A percentile compares a stretch with the other conserved stretches of the same genome.
Evolutionary conservation across 371 early-diverging fungal species (phyloP).

Genomic region (Parasitella parasitica): DNA sequence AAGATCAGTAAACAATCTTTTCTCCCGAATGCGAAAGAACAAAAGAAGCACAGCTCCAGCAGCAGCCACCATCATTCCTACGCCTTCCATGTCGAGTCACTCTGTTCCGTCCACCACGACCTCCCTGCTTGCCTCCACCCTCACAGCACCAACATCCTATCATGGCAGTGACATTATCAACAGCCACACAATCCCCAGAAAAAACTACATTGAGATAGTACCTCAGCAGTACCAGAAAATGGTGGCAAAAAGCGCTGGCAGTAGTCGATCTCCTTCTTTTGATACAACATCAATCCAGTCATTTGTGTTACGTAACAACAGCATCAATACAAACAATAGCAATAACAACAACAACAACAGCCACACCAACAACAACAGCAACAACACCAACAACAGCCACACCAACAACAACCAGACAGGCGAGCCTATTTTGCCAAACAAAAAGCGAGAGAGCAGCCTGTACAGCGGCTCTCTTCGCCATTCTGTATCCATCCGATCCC

Average conservation of each 20-base stretch:
- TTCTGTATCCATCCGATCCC: conserved; percentile 29
- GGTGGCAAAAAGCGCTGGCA: conserved; percentile 15
- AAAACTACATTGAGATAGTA: conserved; percentile 38
- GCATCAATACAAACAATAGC: not conserved
- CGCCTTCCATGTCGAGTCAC: conserved; percentile 12
- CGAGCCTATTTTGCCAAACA: conserved; percentile 38
- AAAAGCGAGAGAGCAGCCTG: conserved; percentile 37
- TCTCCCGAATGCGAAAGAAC: conserved; percentile 33
- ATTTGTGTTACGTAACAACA: conserved; percentile 23
- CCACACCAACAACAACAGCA: not conserved
- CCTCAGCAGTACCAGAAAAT: conserved; percentile 16
- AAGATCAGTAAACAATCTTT: conserved; percentile 24
- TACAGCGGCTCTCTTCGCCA: conserved; percentile 41
- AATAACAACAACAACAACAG: conserved; percentile 1
- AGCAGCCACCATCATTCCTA: not conserved
- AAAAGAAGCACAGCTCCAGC: conserved; percentile 2
- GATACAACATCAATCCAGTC: conserved; percentile 18
- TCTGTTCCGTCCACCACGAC: conserved; percentile 21
- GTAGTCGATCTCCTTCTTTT: conserved; percentile 19
- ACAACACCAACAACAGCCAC: not conserved
- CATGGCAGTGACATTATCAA: conserved; percentile 6
- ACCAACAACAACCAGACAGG: not conserved
- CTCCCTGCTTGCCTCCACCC: conserved; percentile 7
- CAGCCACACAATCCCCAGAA: conserved; percentile 12
- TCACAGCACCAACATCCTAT: conserved; percentile 6